These are phyloP conservation scores for Picochlorum costavermella DNA, from an alignment of 139 green algal genomes.

Conservation along the genomic window DNA sequence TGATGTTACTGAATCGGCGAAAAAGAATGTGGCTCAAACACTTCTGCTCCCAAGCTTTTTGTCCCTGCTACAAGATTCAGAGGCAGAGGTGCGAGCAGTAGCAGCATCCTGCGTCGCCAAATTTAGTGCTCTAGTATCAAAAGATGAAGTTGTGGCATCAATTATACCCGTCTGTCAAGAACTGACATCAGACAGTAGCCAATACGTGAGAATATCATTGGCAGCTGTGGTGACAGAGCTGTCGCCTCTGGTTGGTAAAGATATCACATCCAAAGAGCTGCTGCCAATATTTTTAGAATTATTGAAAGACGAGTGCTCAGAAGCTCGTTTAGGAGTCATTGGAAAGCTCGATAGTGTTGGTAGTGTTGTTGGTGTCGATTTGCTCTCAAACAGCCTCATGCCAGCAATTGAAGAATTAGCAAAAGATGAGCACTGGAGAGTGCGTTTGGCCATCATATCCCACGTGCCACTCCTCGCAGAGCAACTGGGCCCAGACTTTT, in stretches of 20 bases:
- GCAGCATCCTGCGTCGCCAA: conserved; percentile 36
- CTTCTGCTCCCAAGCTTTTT: conserved; percentile 85
- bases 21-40: conserved; percentile 41
- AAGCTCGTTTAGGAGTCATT: conserved; percentile 98
- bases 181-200: conserved; percentile 65
- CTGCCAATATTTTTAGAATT: conserved; percentile 90
- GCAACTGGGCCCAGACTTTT: conserved; percentile 58
- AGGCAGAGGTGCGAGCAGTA: conserved; percentile 69
- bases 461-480: conserved; percentile 94
- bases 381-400: conserved; percentile 85
- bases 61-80: conserved; percentile 59
- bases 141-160: conserved; percentile 27
- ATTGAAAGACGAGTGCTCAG: conserved; percentile 90
- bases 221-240: conserved; percentile 92
- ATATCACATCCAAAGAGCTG: conserved; percentile 81
- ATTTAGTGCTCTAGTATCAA: conserved; percentile 38
- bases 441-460: conserved; percentile 95
- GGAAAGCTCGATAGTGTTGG: conserved; percentile 90
- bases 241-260: conserved; percentile 77
- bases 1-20: conserved; percentile 64
- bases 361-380: conserved; percentile 89
- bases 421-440: conserved; percentile 96
- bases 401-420: conserved; percentile 95
- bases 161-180: conserved; percentile 67
- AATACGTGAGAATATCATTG: conserved; percentile 89